Conservation (phyloP, 805 yeast species). For the Saccharomycopsis fodiens region DNA sequence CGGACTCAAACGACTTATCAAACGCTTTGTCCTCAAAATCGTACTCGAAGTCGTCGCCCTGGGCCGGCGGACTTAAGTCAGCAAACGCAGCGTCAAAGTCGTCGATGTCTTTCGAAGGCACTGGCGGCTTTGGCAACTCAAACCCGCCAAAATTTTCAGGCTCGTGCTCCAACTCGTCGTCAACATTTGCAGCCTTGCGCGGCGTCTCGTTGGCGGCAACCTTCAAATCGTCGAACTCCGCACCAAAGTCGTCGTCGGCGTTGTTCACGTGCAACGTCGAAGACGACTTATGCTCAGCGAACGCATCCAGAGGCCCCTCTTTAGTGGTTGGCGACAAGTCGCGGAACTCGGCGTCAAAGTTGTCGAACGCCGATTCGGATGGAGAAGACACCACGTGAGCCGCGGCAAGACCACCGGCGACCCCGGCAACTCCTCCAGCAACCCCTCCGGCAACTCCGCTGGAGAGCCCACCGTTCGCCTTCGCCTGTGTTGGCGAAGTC, state of each 20-base stretch:
- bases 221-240: slow-evolving; percentile 21
- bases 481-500: slow-evolving; percentile 6
- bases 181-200: slow-evolving; percentile 3
- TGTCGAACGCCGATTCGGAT: not conserved
- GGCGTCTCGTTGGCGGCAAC: slow-evolving; percentile 27
- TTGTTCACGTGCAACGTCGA: slow-evolving; percentile 5
- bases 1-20: slow-evolving; percentile 7
- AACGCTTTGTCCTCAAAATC: slow-evolving; percentile 6
- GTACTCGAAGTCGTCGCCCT: slow-evolving; percentile 7
- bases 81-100: slow-evolving; percentile 15
- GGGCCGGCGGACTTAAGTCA: slow-evolving; percentile 19
- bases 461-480: slow-evolving; percentile 4
- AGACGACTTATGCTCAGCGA: slow-evolving; percentile 2
- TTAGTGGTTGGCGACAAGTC: not conserved
- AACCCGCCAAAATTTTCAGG: not conserved
- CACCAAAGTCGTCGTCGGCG: slow-evolving; percentile 22
- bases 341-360: slow-evolving; percentile 7
- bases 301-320: not conserved
- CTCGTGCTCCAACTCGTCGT: not conserved
- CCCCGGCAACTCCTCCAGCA: not conserved
- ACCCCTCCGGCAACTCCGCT: too few relatives aligned
- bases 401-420: not conserved
- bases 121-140: not conserved
- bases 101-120: not conserved
- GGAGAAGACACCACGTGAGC: not conserved